Base-by-base conservation (phyloP, 192 early-diverging fungal species). In the Coemansia sp. region DNA sequence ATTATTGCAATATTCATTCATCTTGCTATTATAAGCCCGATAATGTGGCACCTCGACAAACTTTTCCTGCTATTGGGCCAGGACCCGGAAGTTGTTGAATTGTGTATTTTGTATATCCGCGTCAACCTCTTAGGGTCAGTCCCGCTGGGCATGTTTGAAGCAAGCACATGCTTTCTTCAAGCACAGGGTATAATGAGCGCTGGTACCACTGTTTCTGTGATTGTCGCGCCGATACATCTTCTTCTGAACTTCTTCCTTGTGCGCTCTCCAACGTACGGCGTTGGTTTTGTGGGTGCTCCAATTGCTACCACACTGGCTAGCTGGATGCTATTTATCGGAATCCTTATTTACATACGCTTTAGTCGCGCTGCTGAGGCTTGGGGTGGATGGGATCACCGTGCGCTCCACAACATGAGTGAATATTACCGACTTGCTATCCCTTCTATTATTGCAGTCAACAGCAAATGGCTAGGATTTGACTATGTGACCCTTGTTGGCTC, bases 121-220 rank as follows among this genome's bases (percentile, higher is more conserved):
- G 86, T 83, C 28, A 78, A 87, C 6, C 64, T 94, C 16, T 4
- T 21, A 49, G 47, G 47, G 16, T 14, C 7, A 4, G 2, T 14
- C 2, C 16, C 19, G 47, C 16, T 14, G 47, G 47, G 47, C 47
- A 7, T 49, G 16, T 49, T 53, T 53, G 51, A 19, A 53, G 24
- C 19, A 53, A 53, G 51, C 23, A 47, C 31, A 49, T 48, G 12
- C 58, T 96, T 82, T 64, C 73, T 96, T 48, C 90, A 95, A 72
- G 87, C 88, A 0, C 95, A 96, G 82, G 93, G 90, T 12, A 74
- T 74, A 62, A 94, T 97, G 94, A 77, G 89, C 18, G 91, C 92
- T 5, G 84, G 81, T 26, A 90, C 92, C 31, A 82, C 85, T 54
- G 85, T 93, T 34, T 84, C 92, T 14, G 28, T 87, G 28, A 66